These are phyloP conservation scores for Linderniella brevidens DNA, from an alignment of 257 asterid species.

Conservation along the genomic window DNA sequence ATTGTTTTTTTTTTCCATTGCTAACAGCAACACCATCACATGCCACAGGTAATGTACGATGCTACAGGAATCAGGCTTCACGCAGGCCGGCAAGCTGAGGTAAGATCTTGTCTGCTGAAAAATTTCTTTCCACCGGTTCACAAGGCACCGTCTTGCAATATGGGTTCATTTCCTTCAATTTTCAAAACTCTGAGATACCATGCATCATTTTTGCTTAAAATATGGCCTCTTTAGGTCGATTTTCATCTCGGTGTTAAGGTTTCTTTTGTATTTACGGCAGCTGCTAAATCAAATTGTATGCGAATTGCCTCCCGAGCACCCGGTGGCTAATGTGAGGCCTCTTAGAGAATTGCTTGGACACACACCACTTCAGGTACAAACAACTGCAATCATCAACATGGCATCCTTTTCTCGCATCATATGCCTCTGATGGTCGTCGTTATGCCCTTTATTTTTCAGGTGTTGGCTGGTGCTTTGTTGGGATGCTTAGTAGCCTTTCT, in stretches of 20 bases:
- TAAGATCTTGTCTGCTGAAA: slow-evolving; percentile 14
- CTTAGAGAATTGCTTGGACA: slow-evolving; percentile 92
- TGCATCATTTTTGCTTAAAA: too few relatives aligned
- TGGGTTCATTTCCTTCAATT: background rate
- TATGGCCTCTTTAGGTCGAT: too few relatives aligned
- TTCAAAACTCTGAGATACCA: too few relatives aligned
- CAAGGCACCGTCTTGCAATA: background rate
- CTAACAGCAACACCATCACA: background rate
- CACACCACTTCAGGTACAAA: slow-evolving; percentile 81
- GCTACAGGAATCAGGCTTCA: slow-evolving; percentile 94
- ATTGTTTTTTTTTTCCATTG: background rate
- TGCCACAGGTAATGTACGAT: slow-evolving; percentile 85
- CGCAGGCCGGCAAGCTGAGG: slow-evolving; percentile 99
- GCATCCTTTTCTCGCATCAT: background rate
- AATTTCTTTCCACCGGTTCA: background rate
- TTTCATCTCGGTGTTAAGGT: background rate
- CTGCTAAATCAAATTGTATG: slow-evolving; percentile 86
- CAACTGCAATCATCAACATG: background rate
- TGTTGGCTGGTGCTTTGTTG: slow-evolving; percentile 58
- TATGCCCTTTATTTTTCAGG: slow-evolving; percentile 18
- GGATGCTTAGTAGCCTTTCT: slow-evolving; percentile 46
- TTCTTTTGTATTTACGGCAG: slow-evolving; percentile 22
- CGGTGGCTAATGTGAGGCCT: slow-evolving; percentile 86
- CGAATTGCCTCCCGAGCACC: slow-evolving; percentile 99
- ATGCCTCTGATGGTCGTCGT: background rate